Conservation (phyloP, 768 basidiomycete genomes). For the Termitomyces sp. region DNA sequence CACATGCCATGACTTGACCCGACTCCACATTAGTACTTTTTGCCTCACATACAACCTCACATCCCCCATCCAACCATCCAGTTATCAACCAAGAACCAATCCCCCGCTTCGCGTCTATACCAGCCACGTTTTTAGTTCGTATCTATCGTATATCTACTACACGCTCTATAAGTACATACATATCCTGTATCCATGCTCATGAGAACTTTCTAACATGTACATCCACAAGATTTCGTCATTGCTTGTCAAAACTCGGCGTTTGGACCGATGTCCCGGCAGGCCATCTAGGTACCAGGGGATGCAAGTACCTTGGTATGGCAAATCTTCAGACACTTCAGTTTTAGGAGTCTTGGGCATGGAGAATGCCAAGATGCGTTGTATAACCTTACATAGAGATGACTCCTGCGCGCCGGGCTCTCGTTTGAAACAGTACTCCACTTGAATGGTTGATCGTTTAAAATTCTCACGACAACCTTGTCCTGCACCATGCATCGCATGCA, state of each 20-base stretch:
- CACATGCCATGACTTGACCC: constrained; percentile 13
- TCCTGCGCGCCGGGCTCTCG: not conserved
- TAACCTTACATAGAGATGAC: too few species aligned
- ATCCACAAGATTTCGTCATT: constrained; percentile 3
- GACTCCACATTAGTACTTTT: not conserved
- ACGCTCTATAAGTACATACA: constrained; percentile 33
- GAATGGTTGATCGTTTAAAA: not conserved
- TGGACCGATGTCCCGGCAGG: too few species aligned
- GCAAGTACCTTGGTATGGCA: not conserved
- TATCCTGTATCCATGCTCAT: constrained; percentile 23
- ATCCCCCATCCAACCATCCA: not conserved
- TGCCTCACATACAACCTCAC: not conserved
- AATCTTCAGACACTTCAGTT: too few species aligned
- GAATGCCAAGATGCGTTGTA: too few species aligned
- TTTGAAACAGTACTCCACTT: not conserved
- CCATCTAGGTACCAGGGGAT: too few species aligned
- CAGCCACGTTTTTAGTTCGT: constrained; percentile 22
- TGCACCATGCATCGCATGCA: not conserved
- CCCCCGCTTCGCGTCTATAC: constrained; percentile 21
- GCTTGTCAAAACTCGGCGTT: not conserved
- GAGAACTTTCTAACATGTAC: constrained; percentile 4
- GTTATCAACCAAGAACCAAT: constrained; percentile 7
- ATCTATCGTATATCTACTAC: constrained; percentile 43
- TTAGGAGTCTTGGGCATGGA: too few species aligned
- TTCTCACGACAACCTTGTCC: not conserved